These are phyloP conservation scores for Staphylotrichum longicolle DNA, from an alignment of 495 filamentous ascomycete genomes.

Conservation along the genomic window DNA sequence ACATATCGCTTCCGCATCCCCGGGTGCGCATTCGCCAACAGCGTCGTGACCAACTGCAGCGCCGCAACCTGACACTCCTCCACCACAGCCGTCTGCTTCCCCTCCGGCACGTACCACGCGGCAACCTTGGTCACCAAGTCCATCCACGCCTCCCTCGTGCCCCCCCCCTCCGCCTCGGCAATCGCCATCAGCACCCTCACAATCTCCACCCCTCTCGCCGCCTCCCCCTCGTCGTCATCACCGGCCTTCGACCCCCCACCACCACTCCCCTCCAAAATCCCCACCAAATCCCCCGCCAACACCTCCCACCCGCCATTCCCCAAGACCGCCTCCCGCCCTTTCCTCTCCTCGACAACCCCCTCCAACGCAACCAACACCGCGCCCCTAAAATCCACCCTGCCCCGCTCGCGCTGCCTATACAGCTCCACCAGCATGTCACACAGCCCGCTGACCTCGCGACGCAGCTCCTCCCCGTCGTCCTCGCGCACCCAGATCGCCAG, in stretches of 20 bases:
- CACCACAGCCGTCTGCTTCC: constrained; percentile 24
- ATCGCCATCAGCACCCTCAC: constrained; percentile 50
- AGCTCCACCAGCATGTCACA: constrained; percentile 58
- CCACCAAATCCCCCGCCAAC: constrained; percentile 46
- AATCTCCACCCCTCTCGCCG: constrained; percentile 50
- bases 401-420: constrained; percentile 37
- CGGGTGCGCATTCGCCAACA: constrained; percentile 46
- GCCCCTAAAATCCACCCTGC: constrained; percentile 46
- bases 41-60: constrained; percentile 49
- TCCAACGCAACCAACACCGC: constrained; percentile 56
- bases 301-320: constrained; percentile 51
- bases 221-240: constrained; percentile 25
- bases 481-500: constrained; percentile 61
- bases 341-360: constrained; percentile 44
- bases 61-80: constrained; percentile 50
- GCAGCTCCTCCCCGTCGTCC: constrained; percentile 57
- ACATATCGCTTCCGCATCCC: constrained; percentile 46
- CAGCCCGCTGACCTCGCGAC: constrained; percentile 53
- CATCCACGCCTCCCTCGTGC: constrained; percentile 50
- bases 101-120: constrained; percentile 35
- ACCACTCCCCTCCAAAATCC: constrained; percentile 34
- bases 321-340: constrained; percentile 37
- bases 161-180: constrained; percentile 40
- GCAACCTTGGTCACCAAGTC: constrained; percentile 40
- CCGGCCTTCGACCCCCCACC: background rate